These are phyloP conservation scores for Phytophthora meadii DNA, from an alignment of 352 stramenopile genomes.

Conservation along the genomic window DNA sequence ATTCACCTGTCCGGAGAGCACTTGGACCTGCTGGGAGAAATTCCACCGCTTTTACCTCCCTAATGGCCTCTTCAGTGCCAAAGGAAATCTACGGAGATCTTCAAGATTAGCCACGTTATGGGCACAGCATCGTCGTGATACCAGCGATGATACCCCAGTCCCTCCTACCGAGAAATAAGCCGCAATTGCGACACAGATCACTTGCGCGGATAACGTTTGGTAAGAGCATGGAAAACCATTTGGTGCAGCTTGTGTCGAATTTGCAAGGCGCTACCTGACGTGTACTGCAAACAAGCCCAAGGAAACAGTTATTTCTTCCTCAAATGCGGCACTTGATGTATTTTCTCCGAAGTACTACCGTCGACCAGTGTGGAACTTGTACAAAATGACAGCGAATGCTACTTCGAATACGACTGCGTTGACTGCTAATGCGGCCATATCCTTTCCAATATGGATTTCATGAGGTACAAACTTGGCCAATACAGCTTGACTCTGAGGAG, in stretches of 20 bases:
- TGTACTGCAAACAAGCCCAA: no score
- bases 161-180: no score
- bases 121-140: no score
- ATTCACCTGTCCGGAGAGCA: conserved; percentile 6
- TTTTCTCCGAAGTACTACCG: conserved; percentile 22
- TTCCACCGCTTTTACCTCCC: conserved; percentile 11
- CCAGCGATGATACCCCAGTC: no score
- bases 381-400: conserved; percentile 57
- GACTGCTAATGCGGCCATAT: conserved; percentile 49
- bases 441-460: conserved; percentile 39
- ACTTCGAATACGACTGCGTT: conserved; percentile 45
- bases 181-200: no score
- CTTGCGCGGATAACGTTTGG: no score
- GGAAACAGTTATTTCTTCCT: no score
- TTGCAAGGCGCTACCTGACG: no score
- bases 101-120: no score
- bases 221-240: no score
- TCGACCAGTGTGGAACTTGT: conserved; percentile 68
- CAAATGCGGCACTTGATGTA: no score
- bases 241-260: no score
- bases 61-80: conserved; percentile 7
- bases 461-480: conserved; percentile 46
- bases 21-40: conserved; percentile 23
- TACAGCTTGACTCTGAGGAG: conserved; percentile 18
- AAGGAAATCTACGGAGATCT: conserved; percentile 6